Conservation (phyloP, 495 filamentous ascomycete genomes). For the Trichoderma gamsii region DNA sequence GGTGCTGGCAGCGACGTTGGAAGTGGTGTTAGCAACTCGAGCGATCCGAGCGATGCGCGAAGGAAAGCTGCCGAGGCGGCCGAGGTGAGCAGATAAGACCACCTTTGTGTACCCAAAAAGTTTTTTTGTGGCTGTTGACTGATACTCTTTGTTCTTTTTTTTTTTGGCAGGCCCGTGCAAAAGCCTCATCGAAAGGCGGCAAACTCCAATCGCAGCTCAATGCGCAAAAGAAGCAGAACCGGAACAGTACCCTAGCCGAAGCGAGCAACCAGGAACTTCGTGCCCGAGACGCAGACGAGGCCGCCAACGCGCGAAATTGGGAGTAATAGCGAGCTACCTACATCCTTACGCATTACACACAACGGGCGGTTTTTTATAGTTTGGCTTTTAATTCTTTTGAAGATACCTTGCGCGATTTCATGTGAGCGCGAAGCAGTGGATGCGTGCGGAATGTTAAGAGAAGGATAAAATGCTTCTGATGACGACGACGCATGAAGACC, state of each 20-base stretch:
- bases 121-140: neutral
- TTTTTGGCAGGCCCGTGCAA: slow-evolving; percentile 37
- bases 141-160: neutral
- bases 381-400: neutral
- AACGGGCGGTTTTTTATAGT: neutral
- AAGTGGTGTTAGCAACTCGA: slow-evolving; percentile 13
- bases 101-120: neutral
- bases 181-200: slow-evolving; percentile 36
- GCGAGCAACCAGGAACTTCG: slow-evolving; percentile 51
- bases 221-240: slow-evolving; percentile 60
- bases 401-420: no score
- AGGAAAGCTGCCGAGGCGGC: slow-evolving; percentile 61
- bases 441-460: no score
- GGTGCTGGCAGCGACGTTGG: slow-evolving; percentile 22
- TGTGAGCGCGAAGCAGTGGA: no score
- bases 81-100: slow-evolving; percentile 44
- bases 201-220: slow-evolving; percentile 58
- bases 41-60: slow-evolving; percentile 44
- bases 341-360: neutral
- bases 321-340: slow-evolving; percentile 32
- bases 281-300: slow-evolving; percentile 53
- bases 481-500: no score
- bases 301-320: slow-evolving; percentile 43
- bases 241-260: slow-evolving; percentile 51
- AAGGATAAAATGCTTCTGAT: no score